A percentile compares a stretch with the other conserved stretches of the same genome.
These are phyloP conservation scores for Ophiostoma tasmaniense DNA, from an alignment of 2,329 filamentous ascomycete species.

Conservation along the genomic window DNA sequence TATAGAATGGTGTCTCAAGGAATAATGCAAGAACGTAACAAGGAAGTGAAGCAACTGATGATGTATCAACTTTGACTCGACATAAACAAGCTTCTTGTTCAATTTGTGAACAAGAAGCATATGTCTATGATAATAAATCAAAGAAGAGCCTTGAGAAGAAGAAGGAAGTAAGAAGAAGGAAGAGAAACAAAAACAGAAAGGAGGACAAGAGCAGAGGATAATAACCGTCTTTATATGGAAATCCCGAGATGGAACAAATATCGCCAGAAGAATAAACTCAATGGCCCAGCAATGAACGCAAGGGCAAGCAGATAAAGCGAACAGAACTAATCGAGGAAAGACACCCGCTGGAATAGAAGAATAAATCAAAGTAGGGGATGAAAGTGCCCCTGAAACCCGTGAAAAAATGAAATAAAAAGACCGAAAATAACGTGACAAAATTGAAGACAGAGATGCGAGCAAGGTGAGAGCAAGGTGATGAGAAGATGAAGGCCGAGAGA, in stretches of 20 bases:
- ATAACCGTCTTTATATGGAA: background rate
- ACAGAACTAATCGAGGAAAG: background rate
- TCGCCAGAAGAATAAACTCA: background rate
- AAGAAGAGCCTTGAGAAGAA: background rate
- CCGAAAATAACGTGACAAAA: background rate
- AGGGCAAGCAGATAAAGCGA: background rate
- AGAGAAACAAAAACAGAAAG: background rate
- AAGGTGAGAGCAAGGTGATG: background rate
- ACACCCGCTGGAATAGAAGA: background rate
- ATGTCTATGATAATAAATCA: background rate
- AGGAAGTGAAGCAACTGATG: background rate
- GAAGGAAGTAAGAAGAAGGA: background rate
- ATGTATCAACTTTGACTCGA: background rate
- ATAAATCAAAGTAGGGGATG: background rate
- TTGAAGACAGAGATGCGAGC: no score
- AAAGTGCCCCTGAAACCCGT: background rate
- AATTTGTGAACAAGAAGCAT: background rate
- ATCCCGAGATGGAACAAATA: background rate
- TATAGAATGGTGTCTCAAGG: background rate
- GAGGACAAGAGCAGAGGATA: background rate
- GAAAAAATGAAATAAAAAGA: background rate
- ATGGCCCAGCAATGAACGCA: background rate
- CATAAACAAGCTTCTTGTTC: background rate
- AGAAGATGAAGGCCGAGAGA: background rate
- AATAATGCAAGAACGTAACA: background rate